These are phyloP conservation scores for Candida nitratophila DNA, from an alignment of 805 yeast genomes.

Conservation along the genomic window DNA sequence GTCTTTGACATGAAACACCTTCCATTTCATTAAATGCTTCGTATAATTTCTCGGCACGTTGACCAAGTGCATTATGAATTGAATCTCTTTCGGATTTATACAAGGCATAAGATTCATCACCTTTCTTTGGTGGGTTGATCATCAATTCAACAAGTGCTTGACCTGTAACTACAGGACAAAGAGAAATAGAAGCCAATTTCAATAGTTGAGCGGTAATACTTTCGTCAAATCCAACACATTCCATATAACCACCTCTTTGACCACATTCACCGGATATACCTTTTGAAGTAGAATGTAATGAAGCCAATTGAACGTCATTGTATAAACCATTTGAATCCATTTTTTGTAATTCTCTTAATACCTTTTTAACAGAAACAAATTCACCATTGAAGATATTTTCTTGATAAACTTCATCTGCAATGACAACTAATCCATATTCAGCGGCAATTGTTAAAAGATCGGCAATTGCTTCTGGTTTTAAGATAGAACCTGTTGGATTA, in stretches of 20 bases:
- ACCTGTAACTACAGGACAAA: conserved; percentile 93
- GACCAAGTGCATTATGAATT: conserved; percentile 55
- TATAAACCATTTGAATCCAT: conserved; percentile 45
- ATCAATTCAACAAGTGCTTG: conserved; percentile 90
- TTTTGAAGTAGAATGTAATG: conserved; percentile 95
- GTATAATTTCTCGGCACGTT: conserved; percentile 59
- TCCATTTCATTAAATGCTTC: conserved; percentile 70
- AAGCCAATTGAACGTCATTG: conserved; percentile 77
- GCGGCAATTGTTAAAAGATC: conserved; percentile 77
- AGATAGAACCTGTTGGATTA: conserved; percentile 92
- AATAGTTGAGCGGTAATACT: conserved; percentile 66
- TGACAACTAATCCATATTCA: conserved; percentile 72
- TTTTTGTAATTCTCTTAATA: conserved; percentile 56
- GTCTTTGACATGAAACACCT: conserved; percentile 79
- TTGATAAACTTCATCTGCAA: conserved; percentile 98
- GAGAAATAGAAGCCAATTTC: conserved; percentile 83
- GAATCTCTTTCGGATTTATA: conserved; percentile 56
- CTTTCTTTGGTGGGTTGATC: conserved; percentile 83
- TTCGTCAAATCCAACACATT: conserved; percentile 69
- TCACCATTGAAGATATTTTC: conserved; percentile 80
- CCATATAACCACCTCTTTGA: conserved; percentile 99
- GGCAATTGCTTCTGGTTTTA: conserved; percentile 57
- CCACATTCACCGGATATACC: conserved; percentile 99
- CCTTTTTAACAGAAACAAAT: conserved; percentile 79
- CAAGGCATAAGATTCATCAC: conserved; percentile 65